A percentile compares a stretch with the other conserved stretches of the same genome.
These are phyloP conservation scores for Yarrowia galli DNA, from an alignment of 1,139 yeast species.

Conservation along the genomic window DNA sequence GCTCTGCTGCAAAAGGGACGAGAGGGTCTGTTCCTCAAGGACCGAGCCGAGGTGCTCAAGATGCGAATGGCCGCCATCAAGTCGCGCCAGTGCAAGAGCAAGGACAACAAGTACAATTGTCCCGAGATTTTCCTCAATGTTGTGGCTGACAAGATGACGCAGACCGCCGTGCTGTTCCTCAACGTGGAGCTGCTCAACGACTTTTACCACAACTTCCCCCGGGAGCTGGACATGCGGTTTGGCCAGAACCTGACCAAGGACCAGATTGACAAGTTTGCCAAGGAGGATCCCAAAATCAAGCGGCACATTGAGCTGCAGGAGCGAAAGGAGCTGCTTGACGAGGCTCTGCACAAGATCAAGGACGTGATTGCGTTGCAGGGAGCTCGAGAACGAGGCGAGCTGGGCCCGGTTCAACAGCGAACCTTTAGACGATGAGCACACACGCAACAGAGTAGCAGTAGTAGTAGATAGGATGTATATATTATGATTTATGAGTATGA, in stretches of 20 bases:
- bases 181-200: slow-evolving; percentile 94
- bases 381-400: slow-evolving; percentile 41
- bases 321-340: slow-evolving; percentile 83
- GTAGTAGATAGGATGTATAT: slow-evolving; percentile 2
- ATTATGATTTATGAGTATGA: slow-evolving; percentile 8
- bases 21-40: slow-evolving; percentile 82
- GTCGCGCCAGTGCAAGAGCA: slow-evolving; percentile 75
- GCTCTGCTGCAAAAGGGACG: slow-evolving; percentile 73
- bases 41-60: slow-evolving; percentile 72
- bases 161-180: slow-evolving; percentile 89
- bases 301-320: slow-evolving; percentile 93
- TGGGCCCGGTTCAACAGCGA: slow-evolving; percentile 22
- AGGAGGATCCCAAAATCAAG: slow-evolving; percentile 90
- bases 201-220: slow-evolving; percentile 93
- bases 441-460: no score
- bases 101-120: slow-evolving; percentile 85
- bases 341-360: slow-evolving; percentile 86
- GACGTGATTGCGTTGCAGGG: slow-evolving; percentile 81
- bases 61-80: slow-evolving; percentile 81
- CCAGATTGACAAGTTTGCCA: slow-evolving; percentile 87
- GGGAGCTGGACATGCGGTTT: slow-evolving; percentile 83
- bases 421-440: slow-evolving; percentile 1
- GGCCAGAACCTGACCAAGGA: slow-evolving; percentile 69
- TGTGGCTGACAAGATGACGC: slow-evolving; percentile 87
- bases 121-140: slow-evolving; percentile 95